Evolutionary conservation across 1,284 basidiomycete species (phyloP), one percentile per base, ranked within the genome.

Genomic region (Microbotryum silenes-acaulis): DNA sequence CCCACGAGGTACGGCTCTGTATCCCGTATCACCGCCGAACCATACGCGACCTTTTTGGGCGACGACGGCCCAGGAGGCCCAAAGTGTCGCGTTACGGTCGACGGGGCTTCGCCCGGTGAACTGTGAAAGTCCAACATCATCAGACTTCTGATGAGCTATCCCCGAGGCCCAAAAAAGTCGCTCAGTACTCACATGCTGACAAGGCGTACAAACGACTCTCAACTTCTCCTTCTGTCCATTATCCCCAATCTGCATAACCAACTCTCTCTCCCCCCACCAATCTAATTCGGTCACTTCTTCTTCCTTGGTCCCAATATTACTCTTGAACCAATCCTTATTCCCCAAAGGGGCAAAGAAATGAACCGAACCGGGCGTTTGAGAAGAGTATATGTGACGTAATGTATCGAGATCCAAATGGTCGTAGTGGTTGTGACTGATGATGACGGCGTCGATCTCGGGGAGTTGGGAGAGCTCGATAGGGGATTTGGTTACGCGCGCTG

Each of bases 11-110:
- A 63, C 62, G 42, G 58, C n/a, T 49, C 53, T 61, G 67, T 84
- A 83, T 20, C 82, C 85, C 0, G 85, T 88, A 73, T 88, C 86
- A 12, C 87, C 86, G 5, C 77, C 83, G 70, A 87, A 87, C 75
- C 80, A 88, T 46, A 84, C 76, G 12, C 70, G 81, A 80, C 51
- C 59, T 25, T 58, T 46, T 18, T 14, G 51, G 27, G 53, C 76
- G 63, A 82, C 78, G 33, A 85, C 71, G 49, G 78, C 80, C 83
- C 83, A 85, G 44, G 80, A 80, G 0, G 80, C 78, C 85, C 84
- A 86, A 2, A 86, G 78, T 0, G 80, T 78, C 56, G 77, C 76
- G 71, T 79, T 82, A 51, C 76, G 74, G 70, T 86, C 84, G 54
- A 76, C 77, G 1, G 78, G 52, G 0, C 74, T 73, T 49, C 84